Percentiles rank a stretch among this genome's conserved stretches.
Evolutionary conservation across 2,329 filamentous ascomycete species (phyloP).

Genomic region (Fusarium sp.): DNA sequence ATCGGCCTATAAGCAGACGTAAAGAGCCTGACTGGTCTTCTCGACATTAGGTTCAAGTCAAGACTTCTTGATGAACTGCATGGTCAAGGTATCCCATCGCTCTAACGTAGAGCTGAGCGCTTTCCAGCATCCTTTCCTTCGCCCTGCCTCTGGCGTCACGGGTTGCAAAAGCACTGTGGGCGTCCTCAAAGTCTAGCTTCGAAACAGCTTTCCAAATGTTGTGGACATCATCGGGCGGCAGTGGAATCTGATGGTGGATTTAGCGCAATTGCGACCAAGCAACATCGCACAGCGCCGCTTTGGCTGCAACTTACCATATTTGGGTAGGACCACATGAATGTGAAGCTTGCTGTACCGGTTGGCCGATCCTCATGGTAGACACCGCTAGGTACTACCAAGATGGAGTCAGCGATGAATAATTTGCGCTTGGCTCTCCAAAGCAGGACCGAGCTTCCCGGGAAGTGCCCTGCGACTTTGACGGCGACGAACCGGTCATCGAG

Average conservation of each 20-base stretch:
- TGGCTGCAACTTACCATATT: background rate
- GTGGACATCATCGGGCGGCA: background rate
- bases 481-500: background rate
- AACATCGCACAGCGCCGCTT: background rate
- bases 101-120: background rate
- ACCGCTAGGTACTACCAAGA: background rate
- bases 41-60: too few species aligned
- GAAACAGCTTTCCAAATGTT: background rate
- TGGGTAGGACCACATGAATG: background rate
- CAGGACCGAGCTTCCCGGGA: background rate
- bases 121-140: background rate
- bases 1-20: too few species aligned
- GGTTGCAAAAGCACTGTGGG: background rate
- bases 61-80: too few species aligned
- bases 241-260: background rate
- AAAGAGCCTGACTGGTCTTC: too few species aligned
- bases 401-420: background rate
- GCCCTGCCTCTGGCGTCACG: background rate
- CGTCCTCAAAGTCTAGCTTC: background rate
- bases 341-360: background rate
- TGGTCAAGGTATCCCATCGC: background rate
- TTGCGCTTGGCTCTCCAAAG: background rate
- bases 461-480: background rate
- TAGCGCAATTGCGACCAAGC: background rate
- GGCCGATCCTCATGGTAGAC: background rate